Conservation (phyloP, 768 basidiomycete genomes). For the Collybia sordida region DNA sequence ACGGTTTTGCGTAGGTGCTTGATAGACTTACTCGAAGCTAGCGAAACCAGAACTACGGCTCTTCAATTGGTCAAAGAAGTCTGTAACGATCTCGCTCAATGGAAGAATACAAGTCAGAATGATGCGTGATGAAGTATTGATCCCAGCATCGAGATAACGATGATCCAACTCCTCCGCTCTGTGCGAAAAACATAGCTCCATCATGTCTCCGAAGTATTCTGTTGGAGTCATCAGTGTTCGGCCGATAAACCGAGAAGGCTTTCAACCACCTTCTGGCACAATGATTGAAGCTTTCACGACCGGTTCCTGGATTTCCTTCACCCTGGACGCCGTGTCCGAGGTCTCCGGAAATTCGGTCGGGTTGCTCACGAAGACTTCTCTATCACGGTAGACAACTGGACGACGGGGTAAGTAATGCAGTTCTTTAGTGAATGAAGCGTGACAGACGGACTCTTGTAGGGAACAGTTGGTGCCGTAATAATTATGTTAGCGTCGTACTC, state of each 20-base stretch:
- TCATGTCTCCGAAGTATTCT: slow-evolving; percentile 96
- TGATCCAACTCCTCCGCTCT: slow-evolving; percentile 84
- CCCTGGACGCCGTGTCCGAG: slow-evolving; percentile 55
- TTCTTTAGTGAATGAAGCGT: slow-evolving; percentile 6
- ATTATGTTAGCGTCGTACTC: slow-evolving; percentile 95
- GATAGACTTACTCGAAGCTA: slow-evolving; percentile 76
- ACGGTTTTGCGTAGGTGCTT: neutral
- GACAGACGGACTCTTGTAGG: slow-evolving; percentile 71
- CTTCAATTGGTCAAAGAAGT: slow-evolving; percentile 95
- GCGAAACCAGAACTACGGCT: slow-evolving; percentile 89
- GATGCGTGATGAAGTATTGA: slow-evolving; percentile 56
- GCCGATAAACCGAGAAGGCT: neutral
- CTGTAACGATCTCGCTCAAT: slow-evolving; percentile 88
- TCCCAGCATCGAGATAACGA: slow-evolving; percentile 71
- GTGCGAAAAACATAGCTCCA: slow-evolving; percentile 87
- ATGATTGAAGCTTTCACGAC: slow-evolving; percentile 93
- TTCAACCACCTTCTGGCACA: slow-evolving; percentile 76
- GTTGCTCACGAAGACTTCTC: slow-evolving; percentile 74
- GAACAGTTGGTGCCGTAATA: slow-evolving; percentile 94
- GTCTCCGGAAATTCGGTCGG: slow-evolving; percentile 94
- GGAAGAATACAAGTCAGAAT: slow-evolving; percentile 86
- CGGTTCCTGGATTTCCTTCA: slow-evolving; percentile 86
- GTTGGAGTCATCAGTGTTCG: slow-evolving; percentile 4
- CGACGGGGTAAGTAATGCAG: slow-evolving; percentile 2
- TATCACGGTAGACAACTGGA: slow-evolving; percentile 72